Evolutionary conservation across 495 filamentous ascomycete species (phyloP).

Genomic region (Xylaria nigripes): DNA sequence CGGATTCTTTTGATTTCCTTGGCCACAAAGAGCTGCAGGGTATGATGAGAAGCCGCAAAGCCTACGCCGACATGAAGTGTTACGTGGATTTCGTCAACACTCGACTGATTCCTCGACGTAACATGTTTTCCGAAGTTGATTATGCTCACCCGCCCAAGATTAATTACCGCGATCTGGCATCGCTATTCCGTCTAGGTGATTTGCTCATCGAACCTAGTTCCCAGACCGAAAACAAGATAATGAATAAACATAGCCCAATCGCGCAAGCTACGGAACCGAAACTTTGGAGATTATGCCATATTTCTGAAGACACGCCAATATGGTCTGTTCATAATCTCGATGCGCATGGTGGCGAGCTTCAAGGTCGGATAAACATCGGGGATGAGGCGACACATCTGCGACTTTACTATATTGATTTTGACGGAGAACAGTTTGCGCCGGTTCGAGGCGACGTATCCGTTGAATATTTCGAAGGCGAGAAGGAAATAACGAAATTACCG

Average conservation of each 20-base stretch:
- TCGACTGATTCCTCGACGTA: slow-evolving; percentile 28
- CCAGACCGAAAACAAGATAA: background rate
- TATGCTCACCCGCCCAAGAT: slow-evolving; percentile 16
- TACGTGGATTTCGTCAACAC: slow-evolving; percentile 32
- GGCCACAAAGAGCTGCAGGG: slow-evolving; percentile 23
- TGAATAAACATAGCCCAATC: slow-evolving; percentile 3
- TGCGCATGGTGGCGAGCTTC: slow-evolving; percentile 5
- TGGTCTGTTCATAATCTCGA: slow-evolving; percentile 6
- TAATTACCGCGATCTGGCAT: slow-evolving; percentile 31
- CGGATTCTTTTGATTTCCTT: slow-evolving; percentile 13
- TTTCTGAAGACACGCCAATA: slow-evolving; percentile 9
- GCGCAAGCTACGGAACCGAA: slow-evolving; percentile 2
- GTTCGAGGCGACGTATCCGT: slow-evolving; percentile 42
- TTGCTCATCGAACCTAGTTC: slow-evolving; percentile 15
- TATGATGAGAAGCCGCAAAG: slow-evolving; percentile 23
- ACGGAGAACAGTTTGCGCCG: slow-evolving; percentile 3
- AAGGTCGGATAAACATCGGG: background rate
- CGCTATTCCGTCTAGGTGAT: slow-evolving; percentile 30
- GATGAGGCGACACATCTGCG: slow-evolving; percentile 18
- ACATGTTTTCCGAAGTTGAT: slow-evolving; percentile 12
- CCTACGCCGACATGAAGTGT: slow-evolving; percentile 28
- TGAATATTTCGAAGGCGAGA: slow-evolving; percentile 35
- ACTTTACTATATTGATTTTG: slow-evolving; percentile 9
- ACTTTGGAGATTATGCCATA: slow-evolving; percentile 8
- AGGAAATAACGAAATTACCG: slow-evolving; percentile 8